Conservation (phyloP, 2,329 filamentous ascomycete genomes). For the Penicillium sp. region DNA sequence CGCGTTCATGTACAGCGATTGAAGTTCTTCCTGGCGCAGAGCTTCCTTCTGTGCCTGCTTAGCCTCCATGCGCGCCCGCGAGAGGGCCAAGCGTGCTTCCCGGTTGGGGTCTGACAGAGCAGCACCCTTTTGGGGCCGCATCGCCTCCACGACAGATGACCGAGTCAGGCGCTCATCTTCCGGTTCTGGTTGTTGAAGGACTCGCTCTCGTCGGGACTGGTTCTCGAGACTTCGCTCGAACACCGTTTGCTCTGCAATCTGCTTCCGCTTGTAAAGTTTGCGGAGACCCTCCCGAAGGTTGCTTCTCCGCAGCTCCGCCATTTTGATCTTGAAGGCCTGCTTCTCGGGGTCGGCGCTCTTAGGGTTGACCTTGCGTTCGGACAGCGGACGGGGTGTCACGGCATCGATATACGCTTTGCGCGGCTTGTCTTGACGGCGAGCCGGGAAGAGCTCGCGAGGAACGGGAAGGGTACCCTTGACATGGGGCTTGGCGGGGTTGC, state of each 20-base stretch:
- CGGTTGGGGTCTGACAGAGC: conserved; percentile 63
- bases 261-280: conserved; percentile 67
- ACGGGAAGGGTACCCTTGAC: conserved; percentile 79
- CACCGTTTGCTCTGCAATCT: conserved; percentile 40
- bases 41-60: conserved; percentile 55
- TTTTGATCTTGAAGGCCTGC: conserved; percentile 65
- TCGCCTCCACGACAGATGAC: conserved; percentile 59
- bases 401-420: conserved; percentile 59
- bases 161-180: conserved; percentile 76
- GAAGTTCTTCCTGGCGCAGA: conserved; percentile 67
- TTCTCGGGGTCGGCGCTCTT: conserved; percentile 48
- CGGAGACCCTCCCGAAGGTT: conserved; percentile 71
- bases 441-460: conserved; percentile 75
- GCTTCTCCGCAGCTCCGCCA: conserved; percentile 69
- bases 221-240: conserved; percentile 46
- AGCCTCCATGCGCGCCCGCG: conserved; percentile 39
- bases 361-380: conserved; percentile 30
- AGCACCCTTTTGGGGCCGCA: conserved; percentile 48
- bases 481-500: conserved; percentile 47
- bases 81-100: conserved; percentile 52
- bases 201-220: conserved; percentile 50
- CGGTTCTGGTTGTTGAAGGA: conserved; percentile 64
- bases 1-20: conserved; percentile 87
- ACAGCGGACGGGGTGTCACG: conserved; percentile 56
- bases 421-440: conserved; percentile 61